Evolutionary conservation across 2,329 filamentous ascomycete genomes (phyloP).

Genomic region (Trichoderma hamatum): DNA sequence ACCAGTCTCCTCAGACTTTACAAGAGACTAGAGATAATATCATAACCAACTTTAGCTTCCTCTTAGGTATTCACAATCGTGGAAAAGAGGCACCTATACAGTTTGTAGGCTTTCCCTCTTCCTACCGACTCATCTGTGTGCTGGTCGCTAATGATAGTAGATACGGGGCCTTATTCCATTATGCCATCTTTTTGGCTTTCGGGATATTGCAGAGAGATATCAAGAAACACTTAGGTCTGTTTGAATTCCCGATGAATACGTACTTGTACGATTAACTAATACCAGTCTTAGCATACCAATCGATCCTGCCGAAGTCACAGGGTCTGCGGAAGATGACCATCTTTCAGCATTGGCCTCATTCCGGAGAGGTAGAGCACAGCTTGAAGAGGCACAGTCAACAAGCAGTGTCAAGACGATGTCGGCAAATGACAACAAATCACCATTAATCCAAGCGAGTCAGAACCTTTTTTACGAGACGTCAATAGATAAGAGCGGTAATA

Average conservation of each 20-base stretch:
- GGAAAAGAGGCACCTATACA: conserved; percentile 30
- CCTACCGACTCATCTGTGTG: not conserved
- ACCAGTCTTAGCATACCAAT: conserved; percentile 15
- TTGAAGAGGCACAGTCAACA: conserved; percentile 27
- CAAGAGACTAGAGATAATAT: conserved; percentile 32
- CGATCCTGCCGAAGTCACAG: conserved; percentile 30
- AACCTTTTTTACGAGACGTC: not conserved
- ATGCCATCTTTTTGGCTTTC: conserved; percentile 32
- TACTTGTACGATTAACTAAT: not conserved
- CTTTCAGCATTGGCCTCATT: conserved; percentile 31
- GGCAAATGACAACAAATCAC: conserved; percentile 13
- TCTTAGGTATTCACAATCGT: conserved; percentile 27
- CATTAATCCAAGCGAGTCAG: conserved; percentile 29
- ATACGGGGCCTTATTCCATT: conserved; percentile 31
- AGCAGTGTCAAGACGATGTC: conserved; percentile 26
- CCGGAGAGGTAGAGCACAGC: conserved; percentile 29
- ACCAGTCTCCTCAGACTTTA: conserved; percentile 29
- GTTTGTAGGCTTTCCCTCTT: conserved; percentile 15
- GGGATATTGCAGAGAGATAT: conserved; percentile 31
- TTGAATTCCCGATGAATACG: not conserved
- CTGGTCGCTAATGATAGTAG: conserved; percentile 2
- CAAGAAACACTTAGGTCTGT: conserved; percentile 26
- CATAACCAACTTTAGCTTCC: conserved; percentile 30
- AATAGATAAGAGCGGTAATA: conserved; percentile 2
- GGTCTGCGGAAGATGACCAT: conserved; percentile 31